Conservation (phyloP, 345 rosid genomes). For the Lenwebbia sp. region DNA sequence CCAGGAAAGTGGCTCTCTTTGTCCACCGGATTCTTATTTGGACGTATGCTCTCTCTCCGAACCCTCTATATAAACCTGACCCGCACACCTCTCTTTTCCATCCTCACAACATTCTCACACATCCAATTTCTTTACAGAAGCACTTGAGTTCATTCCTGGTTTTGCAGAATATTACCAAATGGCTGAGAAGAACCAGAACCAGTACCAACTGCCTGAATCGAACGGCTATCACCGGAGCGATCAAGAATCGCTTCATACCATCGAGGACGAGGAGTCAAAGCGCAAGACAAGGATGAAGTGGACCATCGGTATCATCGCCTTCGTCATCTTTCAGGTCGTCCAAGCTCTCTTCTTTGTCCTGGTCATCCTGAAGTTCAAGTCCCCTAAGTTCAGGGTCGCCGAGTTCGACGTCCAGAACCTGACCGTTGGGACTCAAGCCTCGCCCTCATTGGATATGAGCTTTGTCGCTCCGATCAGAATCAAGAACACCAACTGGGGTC, state of each 20-base stretch:
- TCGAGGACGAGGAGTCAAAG: neutral
- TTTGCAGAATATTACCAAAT: neutral
- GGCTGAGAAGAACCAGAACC: neutral
- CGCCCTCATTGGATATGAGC: neutral
- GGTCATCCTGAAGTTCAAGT: slow-evolving; percentile 6
- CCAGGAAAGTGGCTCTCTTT: no score
- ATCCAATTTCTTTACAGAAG: no score
- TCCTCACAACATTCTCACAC: no score
- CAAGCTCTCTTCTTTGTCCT: slow-evolving; percentile 7
- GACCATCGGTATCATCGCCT: slow-evolving; percentile 1
- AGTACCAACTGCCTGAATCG: neutral
- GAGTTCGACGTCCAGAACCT: neutral
- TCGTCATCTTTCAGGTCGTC: slow-evolving; percentile 11
- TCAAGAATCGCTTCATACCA: neutral
- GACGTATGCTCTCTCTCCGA: no score
- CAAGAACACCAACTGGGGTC: slow-evolving; percentile 12
- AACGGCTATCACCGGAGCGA: neutral
- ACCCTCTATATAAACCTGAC: no score
- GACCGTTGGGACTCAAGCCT: neutral
- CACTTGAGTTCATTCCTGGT: no score
- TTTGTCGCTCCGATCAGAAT: neutral
- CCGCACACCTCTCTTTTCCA: no score
- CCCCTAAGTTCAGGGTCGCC: slow-evolving; percentile 10
- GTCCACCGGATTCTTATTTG: no score
- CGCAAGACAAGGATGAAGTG: slow-evolving; percentile 13